These are phyloP conservation scores for Arctium lappa DNA, from an alignment of 129 eudicot species.

Conservation along the genomic window DNA sequence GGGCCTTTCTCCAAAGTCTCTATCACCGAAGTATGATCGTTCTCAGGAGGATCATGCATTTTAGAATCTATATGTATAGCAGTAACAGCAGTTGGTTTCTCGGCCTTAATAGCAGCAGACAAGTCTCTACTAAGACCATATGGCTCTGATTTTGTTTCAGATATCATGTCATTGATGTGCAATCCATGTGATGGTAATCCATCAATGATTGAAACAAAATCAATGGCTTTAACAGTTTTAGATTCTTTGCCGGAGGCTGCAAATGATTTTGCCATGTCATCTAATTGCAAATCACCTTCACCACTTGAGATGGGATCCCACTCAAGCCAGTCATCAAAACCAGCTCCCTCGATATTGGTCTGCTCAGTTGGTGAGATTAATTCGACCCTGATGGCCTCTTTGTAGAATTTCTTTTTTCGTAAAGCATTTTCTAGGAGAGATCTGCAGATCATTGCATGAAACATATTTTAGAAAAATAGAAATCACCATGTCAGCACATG, in stretches of 20 bases:
- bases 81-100: constrained; percentile 5
- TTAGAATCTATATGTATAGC: constrained; percentile 21
- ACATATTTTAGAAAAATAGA: neutral
- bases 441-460: constrained; percentile 37
- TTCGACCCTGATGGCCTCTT: constrained; percentile 79
- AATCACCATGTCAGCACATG: neutral
- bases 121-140: constrained; percentile 11
- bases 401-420: constrained; percentile 66
- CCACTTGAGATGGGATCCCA: constrained; percentile 98
- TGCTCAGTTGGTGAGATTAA: constrained; percentile 41
- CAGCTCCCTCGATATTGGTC: constrained; percentile 22
- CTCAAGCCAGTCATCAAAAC: constrained; percentile 64
- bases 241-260: constrained; percentile 36
- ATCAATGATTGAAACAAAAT: constrained; percentile 48
- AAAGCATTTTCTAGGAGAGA: constrained; percentile 60
- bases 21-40: constrained; percentile 6
- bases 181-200: constrained; percentile 60
- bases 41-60: constrained; percentile 13
- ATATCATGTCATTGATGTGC: constrained; percentile 42
- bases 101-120: constrained; percentile 5
- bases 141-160: constrained; percentile 23
- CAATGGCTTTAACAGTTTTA: constrained; percentile 47
- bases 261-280: constrained; percentile 79
- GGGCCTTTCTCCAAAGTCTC: neutral
- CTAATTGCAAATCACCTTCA: constrained; percentile 79